Percentiles rank a stretch among this genome's conserved stretches.
Conservation (phyloP, 225 moss, liverwort and hornwort genomes). For the Pseudoscleropodium purum region DNA sequence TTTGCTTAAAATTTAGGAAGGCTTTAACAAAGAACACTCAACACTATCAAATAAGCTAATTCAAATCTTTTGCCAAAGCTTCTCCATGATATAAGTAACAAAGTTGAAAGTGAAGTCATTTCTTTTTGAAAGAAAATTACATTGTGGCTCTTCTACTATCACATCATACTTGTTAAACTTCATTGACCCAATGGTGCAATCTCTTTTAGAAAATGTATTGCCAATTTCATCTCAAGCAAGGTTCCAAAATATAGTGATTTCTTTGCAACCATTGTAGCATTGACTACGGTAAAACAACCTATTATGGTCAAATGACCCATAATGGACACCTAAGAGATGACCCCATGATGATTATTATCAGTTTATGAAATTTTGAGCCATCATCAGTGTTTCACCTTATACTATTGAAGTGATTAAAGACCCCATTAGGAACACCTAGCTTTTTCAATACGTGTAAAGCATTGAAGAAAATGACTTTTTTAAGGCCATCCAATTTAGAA, state of each 20-base stretch:
- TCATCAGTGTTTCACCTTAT: too few relatives aligned
- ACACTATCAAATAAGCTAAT: background rate
- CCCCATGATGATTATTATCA: too few relatives aligned
- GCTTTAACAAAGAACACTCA: background rate
- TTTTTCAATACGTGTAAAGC: too few relatives aligned
- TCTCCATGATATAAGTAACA: background rate
- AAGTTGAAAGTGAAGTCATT: background rate
- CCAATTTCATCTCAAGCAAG: background rate
- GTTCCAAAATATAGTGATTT: background rate
- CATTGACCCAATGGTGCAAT: rapidly evolving
- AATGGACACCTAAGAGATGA: too few relatives aligned
- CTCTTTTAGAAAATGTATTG: background rate
- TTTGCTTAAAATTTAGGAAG: background rate
- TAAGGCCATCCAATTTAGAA: too few relatives aligned
- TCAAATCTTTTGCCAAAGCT: rapidly evolving
- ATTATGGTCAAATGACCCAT: too few relatives aligned
- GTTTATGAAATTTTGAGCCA: too few relatives aligned
- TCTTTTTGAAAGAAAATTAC: rapidly evolving
- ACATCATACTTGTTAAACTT: background rate
- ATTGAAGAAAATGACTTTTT: too few relatives aligned
- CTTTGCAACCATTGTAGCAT: rapidly evolving
- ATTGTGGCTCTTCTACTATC: background rate
- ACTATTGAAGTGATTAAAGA: too few relatives aligned
- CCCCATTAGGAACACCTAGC: too few relatives aligned
- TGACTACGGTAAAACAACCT: too few relatives aligned